These are phyloP conservation scores for Eimeria praecox DNA, from an alignment of 169 alveolate species.

Conservation along the genomic window DNA sequence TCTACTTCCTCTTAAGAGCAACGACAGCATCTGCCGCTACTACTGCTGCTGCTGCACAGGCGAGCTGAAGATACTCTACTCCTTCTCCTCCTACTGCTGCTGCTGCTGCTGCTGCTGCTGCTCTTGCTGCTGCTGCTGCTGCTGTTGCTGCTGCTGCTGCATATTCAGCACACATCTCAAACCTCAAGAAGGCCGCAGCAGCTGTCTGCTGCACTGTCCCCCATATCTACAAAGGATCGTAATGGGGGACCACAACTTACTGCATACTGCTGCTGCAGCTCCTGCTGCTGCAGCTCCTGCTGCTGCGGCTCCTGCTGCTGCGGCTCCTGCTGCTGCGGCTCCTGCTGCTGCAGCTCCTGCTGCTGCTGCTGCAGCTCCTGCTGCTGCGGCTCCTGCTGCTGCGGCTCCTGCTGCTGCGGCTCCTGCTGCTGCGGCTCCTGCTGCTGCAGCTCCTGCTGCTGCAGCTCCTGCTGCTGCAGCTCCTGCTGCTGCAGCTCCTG, in stretches of 20 bases:
- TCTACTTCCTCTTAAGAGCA: neutral
- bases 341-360: neutral
- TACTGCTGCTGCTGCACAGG: neutral
- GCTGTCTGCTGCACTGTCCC: neutral
- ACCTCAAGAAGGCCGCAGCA: constrained; percentile 6
- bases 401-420: neutral
- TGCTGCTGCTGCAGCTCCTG: neutral
- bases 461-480: neutral
- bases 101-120: neutral
- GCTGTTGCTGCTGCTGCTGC: constrained; percentile 25
- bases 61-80: too few species aligned
- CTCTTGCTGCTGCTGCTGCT: constrained; percentile 31
- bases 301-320: neutral
- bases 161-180: neutral
- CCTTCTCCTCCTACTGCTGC: neutral
- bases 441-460: neutral
- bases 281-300: constrained; percentile 21
- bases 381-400: neutral
- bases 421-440: neutral
- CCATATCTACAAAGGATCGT: neutral
- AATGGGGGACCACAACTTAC: neutral
- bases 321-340: constrained; percentile 4
- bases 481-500: neutral
- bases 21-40: constrained; percentile 2
- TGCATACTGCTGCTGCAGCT: neutral